These are phyloP conservation scores for Aspergillus affinis DNA, from an alignment of 495 filamentous ascomycete genomes.

Conservation along the genomic window DNA sequence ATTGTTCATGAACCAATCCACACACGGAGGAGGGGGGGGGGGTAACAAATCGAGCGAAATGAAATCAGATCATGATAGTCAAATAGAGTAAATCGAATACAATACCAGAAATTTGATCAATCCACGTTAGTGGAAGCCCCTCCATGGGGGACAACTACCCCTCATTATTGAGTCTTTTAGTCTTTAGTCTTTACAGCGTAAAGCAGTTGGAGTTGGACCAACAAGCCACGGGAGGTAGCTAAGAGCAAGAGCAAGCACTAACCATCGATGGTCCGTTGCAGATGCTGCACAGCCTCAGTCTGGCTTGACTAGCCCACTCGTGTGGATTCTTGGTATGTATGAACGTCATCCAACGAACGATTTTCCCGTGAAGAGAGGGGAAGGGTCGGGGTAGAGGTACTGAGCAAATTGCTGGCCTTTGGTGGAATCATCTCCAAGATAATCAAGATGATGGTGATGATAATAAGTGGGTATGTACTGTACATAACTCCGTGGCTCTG, in stretches of 20 bases:
- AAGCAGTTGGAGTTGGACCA: neutral
- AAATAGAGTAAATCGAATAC: too few relatives aligned
- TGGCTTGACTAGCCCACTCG: slow-evolving; percentile 13
- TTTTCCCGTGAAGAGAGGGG: slow-evolving; percentile 9
- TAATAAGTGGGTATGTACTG: too few relatives aligned
- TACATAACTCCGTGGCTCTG: too few relatives aligned
- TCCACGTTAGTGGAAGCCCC: too few relatives aligned
- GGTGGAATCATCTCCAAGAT: neutral
- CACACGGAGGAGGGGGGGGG: neutral
- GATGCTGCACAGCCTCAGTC: slow-evolving; percentile 22
- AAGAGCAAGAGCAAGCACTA: neutral
- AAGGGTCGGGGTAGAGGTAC: neutral
- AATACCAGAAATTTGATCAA: too few relatives aligned
- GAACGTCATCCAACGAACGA: slow-evolving; percentile 15
- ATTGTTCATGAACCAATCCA: neutral
- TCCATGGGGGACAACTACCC: neutral
- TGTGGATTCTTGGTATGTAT: neutral
- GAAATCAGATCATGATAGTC: too few relatives aligned
- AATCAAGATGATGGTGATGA: neutral
- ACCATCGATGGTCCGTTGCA: slow-evolving; percentile 7
- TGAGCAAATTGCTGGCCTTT: too few relatives aligned
- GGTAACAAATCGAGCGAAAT: too few relatives aligned
- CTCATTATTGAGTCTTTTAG: neutral
- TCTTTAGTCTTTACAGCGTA: neutral
- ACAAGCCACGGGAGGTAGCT: slow-evolving; percentile 13